A percentile compares a stretch with the other conserved stretches of the same genome.
Evolutionary conservation across 148 eudicot genomes (phyloP).

Genomic region (Fallopia convolvulus): DNA sequence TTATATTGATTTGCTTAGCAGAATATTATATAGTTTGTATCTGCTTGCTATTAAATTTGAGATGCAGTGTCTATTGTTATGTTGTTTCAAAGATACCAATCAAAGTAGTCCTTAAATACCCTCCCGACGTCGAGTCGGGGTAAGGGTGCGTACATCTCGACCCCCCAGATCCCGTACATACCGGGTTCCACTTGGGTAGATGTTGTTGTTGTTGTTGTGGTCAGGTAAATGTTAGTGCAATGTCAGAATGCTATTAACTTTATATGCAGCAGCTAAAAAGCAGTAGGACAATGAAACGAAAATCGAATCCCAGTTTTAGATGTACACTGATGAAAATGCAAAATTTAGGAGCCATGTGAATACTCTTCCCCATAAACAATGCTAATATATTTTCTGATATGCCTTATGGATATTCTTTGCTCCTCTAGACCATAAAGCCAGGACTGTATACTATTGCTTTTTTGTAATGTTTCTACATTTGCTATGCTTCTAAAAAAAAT

Average conservation of each 20-base stretch:
- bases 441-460: neutral
- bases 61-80: neutral
- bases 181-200: too few relatives aligned
- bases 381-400: neutral
- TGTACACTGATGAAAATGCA: neutral
- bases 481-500: neutral
- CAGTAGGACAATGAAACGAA: neutral
- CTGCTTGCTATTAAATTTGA: neutral
- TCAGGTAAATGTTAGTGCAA: neutral
- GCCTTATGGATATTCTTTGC: neutral
- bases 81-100: neutral
- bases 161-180: too few relatives aligned
- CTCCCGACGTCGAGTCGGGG: too few relatives aligned
- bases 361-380: neutral
- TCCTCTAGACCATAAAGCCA: neutral
- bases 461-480: neutral
- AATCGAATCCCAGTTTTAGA: neutral
- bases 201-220: too few relatives aligned
- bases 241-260: neutral
- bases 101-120: too few relatives aligned
- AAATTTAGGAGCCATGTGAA: neutral
- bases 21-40: neutral
- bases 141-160: too few relatives aligned
- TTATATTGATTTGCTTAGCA: neutral
- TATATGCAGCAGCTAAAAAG: neutral